phyloP scores from a whole-genome alignment of 192 early-diverging fungal genomes.

The Rhizoclosmatium sp. region DNA sequence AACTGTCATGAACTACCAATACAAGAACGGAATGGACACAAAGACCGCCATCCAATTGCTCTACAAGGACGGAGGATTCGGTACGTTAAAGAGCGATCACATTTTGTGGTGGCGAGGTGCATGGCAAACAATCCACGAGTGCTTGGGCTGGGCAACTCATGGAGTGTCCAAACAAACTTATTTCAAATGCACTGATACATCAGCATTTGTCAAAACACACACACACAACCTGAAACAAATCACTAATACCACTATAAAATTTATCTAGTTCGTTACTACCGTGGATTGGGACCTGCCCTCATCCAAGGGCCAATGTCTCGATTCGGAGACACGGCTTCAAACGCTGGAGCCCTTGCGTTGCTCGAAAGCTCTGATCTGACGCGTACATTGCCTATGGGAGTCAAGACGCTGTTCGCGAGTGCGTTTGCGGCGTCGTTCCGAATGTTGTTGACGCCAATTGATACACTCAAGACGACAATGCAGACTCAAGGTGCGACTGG shows the following conservation, averaged over 20 bases:
- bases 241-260: neutral
- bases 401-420: constrained; percentile 42
- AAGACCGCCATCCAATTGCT: constrained; percentile 38
- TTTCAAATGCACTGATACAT: too few relatives aligned
- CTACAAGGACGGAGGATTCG: constrained; percentile 55
- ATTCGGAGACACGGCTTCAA: constrained; percentile 57
- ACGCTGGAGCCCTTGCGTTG: constrained; percentile 54
- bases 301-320: constrained; percentile 55
- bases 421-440: constrained; percentile 51
- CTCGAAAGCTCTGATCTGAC: constrained; percentile 40
- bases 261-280: constrained; percentile 45
- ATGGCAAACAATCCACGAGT: too few relatives aligned
- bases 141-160: too few relatives aligned
- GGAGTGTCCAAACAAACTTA: too few relatives aligned
- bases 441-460: constrained; percentile 51
- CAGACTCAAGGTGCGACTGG: constrained; percentile 48
- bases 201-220: too few relatives aligned
- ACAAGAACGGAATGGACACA: constrained; percentile 42
- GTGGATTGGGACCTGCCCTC: constrained; percentile 49
- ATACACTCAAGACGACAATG: constrained; percentile 57
- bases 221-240: too few relatives aligned
- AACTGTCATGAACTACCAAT: constrained; percentile 55
- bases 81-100: neutral
- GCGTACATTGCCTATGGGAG: constrained; percentile 41
- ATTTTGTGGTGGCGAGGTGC: neutral